phyloP scores from a whole-genome alignment of 345 rosid species.

The rapeseed (Brassica napus) region Da-Ae NC_063449.1:33572001-33572500 shows the following conservation, averaged over 20 bases:
- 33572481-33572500: slow-evolving; percentile 5
- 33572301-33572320: slow-evolving; percentile 11
- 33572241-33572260: slow-evolving; percentile 83
- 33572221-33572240: slow-evolving; percentile 64
- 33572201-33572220: slow-evolving; percentile 89
- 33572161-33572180: slow-evolving; percentile 16
- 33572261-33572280: slow-evolving; percentile 96
- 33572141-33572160: slow-evolving; percentile 8
- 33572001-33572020: slow-evolving; percentile 11
- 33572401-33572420: slow-evolving; percentile 78
- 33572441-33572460: slow-evolving; percentile 97
- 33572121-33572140: slow-evolving; percentile 21
- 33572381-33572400: slow-evolving; percentile 90
- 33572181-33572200: slow-evolving; percentile 38
- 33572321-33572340: slow-evolving; percentile 1
- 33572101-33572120: slow-evolving; percentile 67
- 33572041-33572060: slow-evolving; percentile 96
- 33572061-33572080: slow-evolving; percentile 83
- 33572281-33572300: slow-evolving; percentile 23
- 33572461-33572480: slow-evolving; percentile 44
- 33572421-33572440: slow-evolving; percentile 83
- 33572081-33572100: slow-evolving; percentile 82
- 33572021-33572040: slow-evolving; percentile 24
- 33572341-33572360: neutral
- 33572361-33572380: slow-evolving; percentile 62